Conservation (phyloP, 495 filamentous ascomycete genomes). For the Aspergillus wentii region DNA sequence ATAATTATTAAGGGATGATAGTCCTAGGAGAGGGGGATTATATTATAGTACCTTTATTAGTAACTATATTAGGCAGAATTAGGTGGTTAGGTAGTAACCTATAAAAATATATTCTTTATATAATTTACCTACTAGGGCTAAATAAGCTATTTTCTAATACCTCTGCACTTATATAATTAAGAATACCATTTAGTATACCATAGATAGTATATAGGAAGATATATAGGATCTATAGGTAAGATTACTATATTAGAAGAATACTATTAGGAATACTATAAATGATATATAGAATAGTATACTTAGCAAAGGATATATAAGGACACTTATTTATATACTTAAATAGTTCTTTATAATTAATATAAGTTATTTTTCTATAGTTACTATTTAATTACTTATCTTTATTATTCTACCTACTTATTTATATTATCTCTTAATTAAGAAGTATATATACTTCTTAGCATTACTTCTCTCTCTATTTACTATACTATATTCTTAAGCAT, state of each 20-base stretch:
- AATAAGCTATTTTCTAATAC: slow-evolving; percentile 22
- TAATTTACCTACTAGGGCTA: slow-evolving; percentile 22
- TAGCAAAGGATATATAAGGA: too few species aligned
- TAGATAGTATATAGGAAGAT: slow-evolving; percentile 18
- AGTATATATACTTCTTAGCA: neutral
- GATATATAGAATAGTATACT: neutral
- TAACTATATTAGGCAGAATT: slow-evolving; percentile 22
- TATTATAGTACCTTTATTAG: slow-evolving; percentile 5
- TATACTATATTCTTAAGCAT: neutral
- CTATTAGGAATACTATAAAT: neutral
- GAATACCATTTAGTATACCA: slow-evolving; percentile 16
- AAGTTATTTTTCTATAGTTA: too few species aligned
- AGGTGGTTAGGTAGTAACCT: slow-evolving; percentile 23
- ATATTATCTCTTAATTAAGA: neutral
- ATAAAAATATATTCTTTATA: slow-evolving; percentile 12
- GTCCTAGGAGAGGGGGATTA: too few species aligned
- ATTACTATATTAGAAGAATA: slow-evolving; percentile 23
- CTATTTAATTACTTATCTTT: neutral
- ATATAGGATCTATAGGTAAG: slow-evolving; percentile 14
- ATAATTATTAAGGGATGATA: too few species aligned
- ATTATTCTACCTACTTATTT: neutral
- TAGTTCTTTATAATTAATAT: too few species aligned
- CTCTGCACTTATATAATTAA: slow-evolving; percentile 21
- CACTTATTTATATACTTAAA: too few species aligned
- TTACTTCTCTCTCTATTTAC: too few species aligned